phyloP scores from a whole-genome alignment of 2,329 filamentous ascomycete species.

The Colletotrichum spinosum region DNA sequence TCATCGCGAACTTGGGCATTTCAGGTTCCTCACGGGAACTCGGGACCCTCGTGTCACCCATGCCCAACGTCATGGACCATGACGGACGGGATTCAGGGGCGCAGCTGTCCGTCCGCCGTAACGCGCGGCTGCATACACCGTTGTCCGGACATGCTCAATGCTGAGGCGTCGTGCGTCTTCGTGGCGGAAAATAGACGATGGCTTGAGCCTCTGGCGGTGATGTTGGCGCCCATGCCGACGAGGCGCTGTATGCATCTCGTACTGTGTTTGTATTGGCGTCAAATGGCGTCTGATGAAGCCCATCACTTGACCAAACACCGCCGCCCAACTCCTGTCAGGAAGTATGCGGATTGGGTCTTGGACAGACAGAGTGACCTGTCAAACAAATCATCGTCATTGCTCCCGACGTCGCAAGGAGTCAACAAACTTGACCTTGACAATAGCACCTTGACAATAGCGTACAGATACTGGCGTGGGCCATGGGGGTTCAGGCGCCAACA shows the following conservation, averaged over 20 bases:
- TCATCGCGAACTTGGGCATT: too few species aligned
- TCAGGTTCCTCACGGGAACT: too few species aligned
- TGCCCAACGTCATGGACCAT: conserved; percentile 7
- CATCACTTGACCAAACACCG: conserved; percentile 12
- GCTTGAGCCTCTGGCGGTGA: conserved; percentile 18
- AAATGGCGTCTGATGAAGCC: conserved; percentile 13
- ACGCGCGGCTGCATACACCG: conserved; percentile 13
- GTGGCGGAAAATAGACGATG: background rate
- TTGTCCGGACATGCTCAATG: background rate
- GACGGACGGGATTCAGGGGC: background rate
- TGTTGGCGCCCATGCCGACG: conserved; percentile 4
- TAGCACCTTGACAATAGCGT: background rate
- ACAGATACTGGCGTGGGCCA: background rate
- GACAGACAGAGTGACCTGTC: conserved; percentile 19
- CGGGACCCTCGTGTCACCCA: background rate
- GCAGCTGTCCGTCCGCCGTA: conserved; percentile 13
- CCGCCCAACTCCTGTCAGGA: background rate
- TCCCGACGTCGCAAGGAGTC: background rate
- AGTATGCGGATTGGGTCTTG: conserved; percentile 15
- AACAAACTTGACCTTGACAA: conserved; percentile 5
- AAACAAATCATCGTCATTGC: conserved; percentile 29
- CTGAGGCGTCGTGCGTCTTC: conserved; percentile 8
- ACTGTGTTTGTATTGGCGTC: background rate
- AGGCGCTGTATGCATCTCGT: conserved; percentile 7
- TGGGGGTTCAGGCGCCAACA: background rate